phyloP scores from a whole-genome alignment of 352 stramenopile species.

The Phytophthora capsici region DNA sequence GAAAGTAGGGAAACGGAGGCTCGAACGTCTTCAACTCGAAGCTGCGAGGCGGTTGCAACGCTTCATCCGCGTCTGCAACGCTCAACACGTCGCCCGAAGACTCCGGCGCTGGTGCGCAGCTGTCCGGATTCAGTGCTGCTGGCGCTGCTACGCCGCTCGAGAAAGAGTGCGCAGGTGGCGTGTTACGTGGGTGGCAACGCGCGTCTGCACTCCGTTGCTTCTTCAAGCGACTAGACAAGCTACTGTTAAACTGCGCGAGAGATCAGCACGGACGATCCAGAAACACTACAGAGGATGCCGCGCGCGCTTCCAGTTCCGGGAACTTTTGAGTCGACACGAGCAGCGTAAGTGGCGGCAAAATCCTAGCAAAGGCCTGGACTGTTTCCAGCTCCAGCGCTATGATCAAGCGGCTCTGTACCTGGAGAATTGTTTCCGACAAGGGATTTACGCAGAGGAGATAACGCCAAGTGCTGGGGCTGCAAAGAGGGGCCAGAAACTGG shows the following conservation, averaged over 20 bases:
- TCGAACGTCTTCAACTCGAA: conserved; percentile 17
- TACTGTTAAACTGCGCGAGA: conserved; percentile 23
- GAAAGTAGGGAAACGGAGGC: conserved; percentile 29
- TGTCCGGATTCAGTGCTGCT: conserved; percentile 55
- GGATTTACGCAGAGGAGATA: conserved; percentile 29
- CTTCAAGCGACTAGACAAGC: conserved; percentile 27
- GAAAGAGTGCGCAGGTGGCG: conserved; percentile 27
- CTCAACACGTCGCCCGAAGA: conserved; percentile 28
- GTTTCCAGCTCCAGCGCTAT: conserved; percentile 47
- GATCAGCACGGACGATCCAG: conserved; percentile 47
- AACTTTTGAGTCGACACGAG: conserved; percentile 36
- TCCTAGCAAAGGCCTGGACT: conserved; percentile 52
- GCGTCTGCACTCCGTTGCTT: conserved; percentile 26
- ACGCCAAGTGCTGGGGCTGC: background rate
- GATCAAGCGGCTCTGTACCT: conserved; percentile 54
- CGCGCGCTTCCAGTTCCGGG: conserved; percentile 42
- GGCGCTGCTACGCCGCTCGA: conserved; percentile 45
- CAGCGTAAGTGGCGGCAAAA: conserved; percentile 59
- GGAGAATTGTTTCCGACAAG: conserved; percentile 57
- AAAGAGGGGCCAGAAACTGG: background rate
- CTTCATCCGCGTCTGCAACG: conserved; percentile 55
- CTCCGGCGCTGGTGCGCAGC: conserved; percentile 38
- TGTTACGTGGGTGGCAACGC: conserved; percentile 17
- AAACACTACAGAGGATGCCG: conserved; percentile 50
- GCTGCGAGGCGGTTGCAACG: conserved; percentile 46